A percentile compares a stretch with the other conserved stretches of the same genome.
Conservation (phyloP, 345 rosid genomes). For the Erucastrum elatum region DNA sequence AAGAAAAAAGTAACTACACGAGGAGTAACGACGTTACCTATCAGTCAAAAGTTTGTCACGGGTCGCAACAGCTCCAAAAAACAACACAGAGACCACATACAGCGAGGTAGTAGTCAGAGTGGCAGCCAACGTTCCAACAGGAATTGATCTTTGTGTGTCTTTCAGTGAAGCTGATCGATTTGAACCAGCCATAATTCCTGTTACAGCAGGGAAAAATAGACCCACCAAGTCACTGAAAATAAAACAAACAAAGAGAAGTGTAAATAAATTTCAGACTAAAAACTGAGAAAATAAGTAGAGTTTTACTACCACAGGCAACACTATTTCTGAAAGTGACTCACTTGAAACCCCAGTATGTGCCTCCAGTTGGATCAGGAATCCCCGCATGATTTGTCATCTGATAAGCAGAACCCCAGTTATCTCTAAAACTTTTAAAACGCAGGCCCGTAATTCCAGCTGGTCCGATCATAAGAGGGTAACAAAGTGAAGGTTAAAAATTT, state of each 20-base stretch:
- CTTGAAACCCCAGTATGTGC: conserved; percentile 86
- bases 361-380: conserved; percentile 82
- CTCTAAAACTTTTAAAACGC: conserved; percentile 73
- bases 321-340: conserved; percentile 42
- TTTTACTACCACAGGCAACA: conserved; percentile 16
- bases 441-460: conserved; percentile 92
- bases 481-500: conserved; percentile 20
- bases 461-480: conserved; percentile 14
- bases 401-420: conserved; percentile 91
- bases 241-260: conserved; percentile 10
- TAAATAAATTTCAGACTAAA: conserved; percentile 21
- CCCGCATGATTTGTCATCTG: conserved; percentile 90
- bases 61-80: conserved; percentile 90
- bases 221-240: conserved; percentile 84
- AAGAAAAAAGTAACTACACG: neutral
- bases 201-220: conserved; percentile 98
- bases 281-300: conserved; percentile 5
- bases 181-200: conserved; percentile 99
- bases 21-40: conserved; percentile 53
- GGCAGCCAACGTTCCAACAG: conserved; percentile 94
- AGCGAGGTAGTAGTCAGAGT: conserved; percentile 79
- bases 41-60: conserved; percentile 88
- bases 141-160: conserved; percentile 97
- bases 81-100: conserved; percentile 72
- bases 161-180: conserved; percentile 93